A percentile compares a stretch with the other conserved stretches of the same genome.
phyloP scores from a whole-genome alignment of 73 alveolate species.

The Tetrahymena elliotti region DNA sequence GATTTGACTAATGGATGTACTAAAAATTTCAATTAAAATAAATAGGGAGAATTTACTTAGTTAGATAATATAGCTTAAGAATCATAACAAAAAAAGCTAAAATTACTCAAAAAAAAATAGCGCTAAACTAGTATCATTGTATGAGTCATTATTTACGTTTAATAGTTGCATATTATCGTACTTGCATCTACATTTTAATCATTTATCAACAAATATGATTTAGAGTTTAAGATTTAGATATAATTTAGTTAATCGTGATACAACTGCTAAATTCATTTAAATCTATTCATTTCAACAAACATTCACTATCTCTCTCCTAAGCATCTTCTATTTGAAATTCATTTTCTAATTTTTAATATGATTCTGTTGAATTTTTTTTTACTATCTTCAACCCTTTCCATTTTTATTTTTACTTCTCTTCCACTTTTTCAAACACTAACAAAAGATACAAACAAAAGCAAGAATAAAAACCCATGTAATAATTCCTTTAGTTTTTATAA shows the following conservation, averaged over 20 bases:
- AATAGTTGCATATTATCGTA: not conserved
- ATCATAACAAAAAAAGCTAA: not conserved
- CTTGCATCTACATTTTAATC: not conserved
- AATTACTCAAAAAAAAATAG: not conserved
- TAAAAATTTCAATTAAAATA: not conserved
- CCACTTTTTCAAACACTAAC: not conserved
- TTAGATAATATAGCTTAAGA: not conserved
- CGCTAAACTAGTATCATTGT: not conserved
- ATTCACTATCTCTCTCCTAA: not conserved
- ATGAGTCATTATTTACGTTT: not conserved
- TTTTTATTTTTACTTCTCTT: not conserved
- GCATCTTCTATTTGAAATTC: not conserved
- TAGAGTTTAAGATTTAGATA: not conserved
- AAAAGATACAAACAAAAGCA: not conserved
- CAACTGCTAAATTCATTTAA: not conserved
- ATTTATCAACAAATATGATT: not conserved
- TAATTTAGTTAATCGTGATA: not conserved
- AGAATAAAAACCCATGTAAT: not conserved
- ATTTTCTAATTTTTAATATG: not conserved
- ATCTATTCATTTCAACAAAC: not conserved
- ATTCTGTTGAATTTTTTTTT: not conserved
- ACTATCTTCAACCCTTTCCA: not conserved
- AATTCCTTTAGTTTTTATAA: no score
- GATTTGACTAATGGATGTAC: not conserved
- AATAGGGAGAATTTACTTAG: not conserved